A percentile compares a stretch with the other conserved stretches of the same genome.
Conservation (phyloP, 805 yeast genomes). For the Osmozyma mogii region DNA sequence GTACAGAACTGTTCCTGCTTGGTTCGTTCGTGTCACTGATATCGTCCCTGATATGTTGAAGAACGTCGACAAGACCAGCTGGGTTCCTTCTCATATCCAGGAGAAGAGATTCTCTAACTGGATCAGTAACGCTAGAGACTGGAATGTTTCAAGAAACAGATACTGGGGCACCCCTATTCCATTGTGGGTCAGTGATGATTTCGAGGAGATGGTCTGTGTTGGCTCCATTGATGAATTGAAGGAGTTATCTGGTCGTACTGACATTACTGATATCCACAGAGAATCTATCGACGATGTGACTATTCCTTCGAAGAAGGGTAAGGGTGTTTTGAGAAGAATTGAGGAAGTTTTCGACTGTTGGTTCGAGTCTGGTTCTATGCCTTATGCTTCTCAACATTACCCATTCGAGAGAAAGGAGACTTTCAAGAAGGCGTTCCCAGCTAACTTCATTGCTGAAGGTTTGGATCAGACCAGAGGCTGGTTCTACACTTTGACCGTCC, state of each 20-base stretch:
- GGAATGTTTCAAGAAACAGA: constrained; percentile 97
- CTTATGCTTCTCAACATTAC: constrained; percentile 93
- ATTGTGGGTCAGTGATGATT: constrained; percentile 93
- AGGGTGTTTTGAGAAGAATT: constrained; percentile 78
- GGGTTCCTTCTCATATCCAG: constrained; percentile 90
- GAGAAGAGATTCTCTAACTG: constrained; percentile 96
- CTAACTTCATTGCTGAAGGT: constrained; percentile 97
- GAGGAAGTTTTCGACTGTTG: constrained; percentile 99
- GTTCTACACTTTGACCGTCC: constrained; percentile 94
- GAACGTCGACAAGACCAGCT: constrained; percentile 77
- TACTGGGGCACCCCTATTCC: constrained; percentile 99
- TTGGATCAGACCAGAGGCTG: constrained; percentile 99
- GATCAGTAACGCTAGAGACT: constrained; percentile 98
- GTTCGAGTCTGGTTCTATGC: constrained; percentile 99
- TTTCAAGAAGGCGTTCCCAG: constrained; percentile 79
- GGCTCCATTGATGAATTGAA: constrained; percentile 86
- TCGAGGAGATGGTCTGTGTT: constrained; percentile 84
- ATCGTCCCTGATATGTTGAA: constrained; percentile 83
- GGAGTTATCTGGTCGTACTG: constrained; percentile 71
- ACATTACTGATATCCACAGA: constrained; percentile 89
- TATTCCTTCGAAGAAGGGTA: constrained; percentile 86
- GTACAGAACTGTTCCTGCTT: constrained; percentile 95
- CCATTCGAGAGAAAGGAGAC: constrained; percentile 82
- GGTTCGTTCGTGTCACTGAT: constrained; percentile 91
- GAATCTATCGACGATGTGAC: constrained; percentile 86